phyloP scores from a whole-genome alignment of 2,329 filamentous ascomycete genomes.

The Aspergillus pseudoviridinutans region DNA sequence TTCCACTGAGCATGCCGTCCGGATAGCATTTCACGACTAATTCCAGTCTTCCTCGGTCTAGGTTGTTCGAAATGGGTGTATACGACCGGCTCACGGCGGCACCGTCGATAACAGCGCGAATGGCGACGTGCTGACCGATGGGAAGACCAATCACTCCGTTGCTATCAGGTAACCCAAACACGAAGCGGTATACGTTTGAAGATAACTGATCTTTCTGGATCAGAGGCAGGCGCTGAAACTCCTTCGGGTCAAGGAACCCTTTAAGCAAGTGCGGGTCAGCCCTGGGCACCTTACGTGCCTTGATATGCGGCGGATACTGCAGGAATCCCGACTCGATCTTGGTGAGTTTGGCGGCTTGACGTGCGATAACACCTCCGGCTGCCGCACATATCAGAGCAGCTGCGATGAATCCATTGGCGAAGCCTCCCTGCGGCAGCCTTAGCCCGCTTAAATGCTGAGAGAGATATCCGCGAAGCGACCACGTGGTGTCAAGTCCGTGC shows the following conservation, averaged over 20 bases:
- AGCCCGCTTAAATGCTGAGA: neutral
- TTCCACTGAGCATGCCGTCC: constrained; percentile 27
- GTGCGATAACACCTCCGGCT: constrained; percentile 7
- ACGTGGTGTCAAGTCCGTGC: too few species aligned
- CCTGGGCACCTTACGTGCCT: constrained; percentile 35
- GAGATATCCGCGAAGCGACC: too few species aligned
- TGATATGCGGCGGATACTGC: constrained; percentile 31
- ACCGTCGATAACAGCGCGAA: constrained; percentile 47
- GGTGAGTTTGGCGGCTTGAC: constrained; percentile 15
- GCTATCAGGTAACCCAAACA: constrained; percentile 47
- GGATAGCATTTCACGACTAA: constrained; percentile 35
- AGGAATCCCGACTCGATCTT: constrained; percentile 22
- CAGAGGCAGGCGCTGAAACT: constrained; percentile 48
- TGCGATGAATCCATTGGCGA: constrained; percentile 18
- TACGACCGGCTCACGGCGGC: constrained; percentile 50
- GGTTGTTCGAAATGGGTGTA: constrained; percentile 42
- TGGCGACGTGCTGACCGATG: constrained; percentile 54
- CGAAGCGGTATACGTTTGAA: constrained; percentile 39
- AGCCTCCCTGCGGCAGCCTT: constrained; percentile 6
- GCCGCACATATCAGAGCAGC: constrained; percentile 12
- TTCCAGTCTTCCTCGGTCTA: constrained; percentile 30
- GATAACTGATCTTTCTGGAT: constrained; percentile 18
- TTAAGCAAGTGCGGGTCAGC: constrained; percentile 38
- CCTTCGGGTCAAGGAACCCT: constrained; percentile 49
- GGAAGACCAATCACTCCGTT: constrained; percentile 50